phyloP scores from a whole-genome alignment of 176 grass and related monocot genomes.

The Avena insularis region DNA sequence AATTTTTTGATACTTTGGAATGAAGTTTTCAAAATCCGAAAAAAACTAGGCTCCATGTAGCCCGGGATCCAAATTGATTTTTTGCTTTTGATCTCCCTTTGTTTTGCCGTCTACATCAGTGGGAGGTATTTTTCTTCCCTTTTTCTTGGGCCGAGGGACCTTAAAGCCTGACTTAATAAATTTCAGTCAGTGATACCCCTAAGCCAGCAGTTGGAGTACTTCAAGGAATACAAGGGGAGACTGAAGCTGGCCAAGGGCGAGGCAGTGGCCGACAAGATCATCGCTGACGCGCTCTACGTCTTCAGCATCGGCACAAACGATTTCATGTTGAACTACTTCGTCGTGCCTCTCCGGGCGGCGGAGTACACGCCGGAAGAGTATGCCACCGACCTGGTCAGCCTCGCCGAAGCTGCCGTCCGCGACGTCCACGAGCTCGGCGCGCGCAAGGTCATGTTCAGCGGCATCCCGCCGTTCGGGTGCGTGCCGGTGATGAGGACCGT shows the following conservation, averaged over 20 bases:
- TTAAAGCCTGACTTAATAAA: background rate
- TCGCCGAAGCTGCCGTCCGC: conserved; percentile 44
- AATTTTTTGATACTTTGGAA: no score
- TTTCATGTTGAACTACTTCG: conserved; percentile 64
- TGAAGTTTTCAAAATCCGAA: no score
- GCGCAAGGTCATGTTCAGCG: conserved; percentile 49
- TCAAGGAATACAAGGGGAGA: conserved; percentile 53
- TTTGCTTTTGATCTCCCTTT: no score
- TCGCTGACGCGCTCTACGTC: conserved; percentile 57
- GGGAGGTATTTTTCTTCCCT: no score
- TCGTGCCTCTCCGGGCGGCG: conserved; percentile 4
- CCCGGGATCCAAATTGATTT: no score
- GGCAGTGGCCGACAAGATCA: conserved; percentile 25
- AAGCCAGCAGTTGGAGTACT: conserved; percentile 65
- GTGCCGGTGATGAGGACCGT: conserved; percentile 41
- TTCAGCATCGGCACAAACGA: conserved; percentile 79
- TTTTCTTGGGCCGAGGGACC: no score
- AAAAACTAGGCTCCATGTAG: no score
- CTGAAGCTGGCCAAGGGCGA: conserved; percentile 40
- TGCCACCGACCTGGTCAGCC: conserved; percentile 45
- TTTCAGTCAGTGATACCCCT: conserved; percentile 57
- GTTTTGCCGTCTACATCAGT: no score
- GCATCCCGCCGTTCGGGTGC: conserved; percentile 67
- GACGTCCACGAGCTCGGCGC: conserved; percentile 49
- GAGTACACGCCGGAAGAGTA: conserved; percentile 55